phyloP scores from a whole-genome alignment of 179 eudicot species.

The Beta lomatogona region DNA sequence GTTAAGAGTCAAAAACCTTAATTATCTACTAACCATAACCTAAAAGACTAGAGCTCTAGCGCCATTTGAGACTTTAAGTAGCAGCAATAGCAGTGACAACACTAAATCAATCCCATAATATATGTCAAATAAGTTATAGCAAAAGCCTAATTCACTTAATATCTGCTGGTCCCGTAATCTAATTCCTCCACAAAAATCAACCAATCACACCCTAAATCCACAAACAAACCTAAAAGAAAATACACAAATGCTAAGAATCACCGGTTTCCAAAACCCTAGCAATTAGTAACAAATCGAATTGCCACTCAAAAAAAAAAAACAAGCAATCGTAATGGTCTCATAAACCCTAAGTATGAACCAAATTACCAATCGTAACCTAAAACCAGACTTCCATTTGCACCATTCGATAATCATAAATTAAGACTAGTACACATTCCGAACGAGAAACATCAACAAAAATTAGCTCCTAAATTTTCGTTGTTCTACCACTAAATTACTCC shows the following conservation, averaged over 20 bases:
- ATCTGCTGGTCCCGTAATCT: neutral
- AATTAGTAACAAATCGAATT: neutral
- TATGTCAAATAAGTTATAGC: neutral
- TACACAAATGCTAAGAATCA: neutral
- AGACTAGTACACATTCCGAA: neutral
- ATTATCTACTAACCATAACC: neutral
- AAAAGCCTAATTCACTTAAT: neutral
- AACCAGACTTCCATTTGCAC: neutral
- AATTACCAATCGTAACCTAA: neutral
- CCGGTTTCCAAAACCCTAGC: neutral
- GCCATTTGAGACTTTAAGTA: neutral
- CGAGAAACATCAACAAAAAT: too few relatives aligned
- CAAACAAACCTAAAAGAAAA: neutral
- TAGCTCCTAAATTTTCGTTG: too few relatives aligned
- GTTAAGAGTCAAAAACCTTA: neutral
- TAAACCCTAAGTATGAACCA: neutral
- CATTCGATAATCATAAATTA: neutral
- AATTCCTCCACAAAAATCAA: neutral
- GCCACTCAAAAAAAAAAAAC: too few relatives aligned
- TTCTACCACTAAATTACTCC: too few relatives aligned
- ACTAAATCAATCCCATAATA: neutral
- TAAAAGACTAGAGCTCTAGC: neutral
- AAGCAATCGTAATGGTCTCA: too few relatives aligned
- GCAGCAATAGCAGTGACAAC: neutral
- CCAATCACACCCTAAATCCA: slow-evolving; percentile 6